Percentiles rank a stretch among this genome's conserved stretches.
phyloP scores from a whole-genome alignment of 208 protist genomes.

The Acanthamoeba castellanii region DNA sequence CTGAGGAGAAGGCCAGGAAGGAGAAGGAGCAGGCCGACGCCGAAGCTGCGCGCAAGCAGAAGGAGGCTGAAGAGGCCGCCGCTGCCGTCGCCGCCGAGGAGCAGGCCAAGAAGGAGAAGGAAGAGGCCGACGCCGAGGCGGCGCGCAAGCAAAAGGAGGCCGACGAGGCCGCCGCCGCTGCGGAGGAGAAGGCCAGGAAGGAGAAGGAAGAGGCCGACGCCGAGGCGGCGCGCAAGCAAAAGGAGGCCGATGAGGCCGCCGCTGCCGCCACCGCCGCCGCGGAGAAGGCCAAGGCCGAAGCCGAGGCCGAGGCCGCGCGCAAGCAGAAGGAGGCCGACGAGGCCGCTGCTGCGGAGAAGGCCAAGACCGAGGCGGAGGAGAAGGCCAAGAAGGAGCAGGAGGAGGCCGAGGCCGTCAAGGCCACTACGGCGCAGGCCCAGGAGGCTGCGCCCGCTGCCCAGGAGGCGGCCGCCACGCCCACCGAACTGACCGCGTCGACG shows the following conservation, averaged over 20 bases:
- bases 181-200: slow-evolving; percentile 11
- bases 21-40: not conserved
- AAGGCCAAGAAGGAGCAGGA: not conserved
- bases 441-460: not conserved
- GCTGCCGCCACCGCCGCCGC: too few relatives aligned
- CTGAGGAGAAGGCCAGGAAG: too few relatives aligned
- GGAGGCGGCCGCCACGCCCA: not conserved
- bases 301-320: not conserved
- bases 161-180: not conserved
- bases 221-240: slow-evolving; percentile 16
- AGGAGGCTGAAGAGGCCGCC: slow-evolving; percentile 22
- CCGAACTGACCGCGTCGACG: not conserved
- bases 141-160: not conserved
- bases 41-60: not conserved
- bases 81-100: too few relatives aligned
- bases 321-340: not conserved
- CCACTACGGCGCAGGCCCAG: not conserved
- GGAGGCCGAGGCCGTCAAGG: not conserved
- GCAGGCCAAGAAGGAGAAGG: not conserved
- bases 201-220: too few relatives aligned
- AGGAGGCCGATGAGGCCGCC: not conserved
- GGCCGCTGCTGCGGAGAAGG: not conserved
- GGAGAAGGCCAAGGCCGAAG: not conserved
- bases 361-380: not conserved
- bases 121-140: not conserved